phyloP scores from a whole-genome alignment of 2,329 filamentous ascomycete genomes.

The Amylocarpus encephaloides region DNA sequence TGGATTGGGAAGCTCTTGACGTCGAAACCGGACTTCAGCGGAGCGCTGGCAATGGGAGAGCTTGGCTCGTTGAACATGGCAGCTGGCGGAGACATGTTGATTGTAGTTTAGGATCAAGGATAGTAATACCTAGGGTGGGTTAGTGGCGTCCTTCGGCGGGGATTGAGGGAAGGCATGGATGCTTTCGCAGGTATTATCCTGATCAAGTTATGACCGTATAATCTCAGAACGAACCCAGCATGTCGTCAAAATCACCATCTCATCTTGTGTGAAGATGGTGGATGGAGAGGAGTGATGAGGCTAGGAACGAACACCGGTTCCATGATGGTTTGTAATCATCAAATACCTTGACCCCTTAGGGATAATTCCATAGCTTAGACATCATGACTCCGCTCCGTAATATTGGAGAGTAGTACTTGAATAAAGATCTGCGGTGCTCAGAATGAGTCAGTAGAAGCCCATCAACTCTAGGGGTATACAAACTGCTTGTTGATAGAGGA shows the following conservation, averaged over 20 bases:
- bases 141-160: slow-evolving; percentile 33
- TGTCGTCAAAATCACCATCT: slow-evolving; percentile 24
- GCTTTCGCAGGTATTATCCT: slow-evolving; percentile 99
- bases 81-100: slow-evolving; percentile 72
- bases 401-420: slow-evolving; percentile 22
- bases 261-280: slow-evolving; percentile 26
- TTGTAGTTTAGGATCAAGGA: slow-evolving; percentile 29
- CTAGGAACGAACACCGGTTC: slow-evolving; percentile 56
- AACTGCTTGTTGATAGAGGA: neutral
- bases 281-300: slow-evolving; percentile 28
- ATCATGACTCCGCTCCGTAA: slow-evolving; percentile 24
- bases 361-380: slow-evolving; percentile 30
- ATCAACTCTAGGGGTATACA: neutral
- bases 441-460: neutral
- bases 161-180: slow-evolving; percentile 72
- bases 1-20: slow-evolving; percentile 43
- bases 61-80: slow-evolving; percentile 50
- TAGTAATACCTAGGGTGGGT: slow-evolving; percentile 35
- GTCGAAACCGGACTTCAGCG: slow-evolving; percentile 39
- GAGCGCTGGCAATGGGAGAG: slow-evolving; percentile 30
- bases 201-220: slow-evolving; percentile 94
- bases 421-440: slow-evolving; percentile 6
- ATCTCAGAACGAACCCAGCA: slow-evolving; percentile 60
- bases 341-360: slow-evolving; percentile 32
- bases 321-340: slow-evolving; percentile 40